These are phyloP conservation scores for Eustoma russellianum DNA, from an alignment of 257 asterid species.

Conservation along the genomic window DNA sequence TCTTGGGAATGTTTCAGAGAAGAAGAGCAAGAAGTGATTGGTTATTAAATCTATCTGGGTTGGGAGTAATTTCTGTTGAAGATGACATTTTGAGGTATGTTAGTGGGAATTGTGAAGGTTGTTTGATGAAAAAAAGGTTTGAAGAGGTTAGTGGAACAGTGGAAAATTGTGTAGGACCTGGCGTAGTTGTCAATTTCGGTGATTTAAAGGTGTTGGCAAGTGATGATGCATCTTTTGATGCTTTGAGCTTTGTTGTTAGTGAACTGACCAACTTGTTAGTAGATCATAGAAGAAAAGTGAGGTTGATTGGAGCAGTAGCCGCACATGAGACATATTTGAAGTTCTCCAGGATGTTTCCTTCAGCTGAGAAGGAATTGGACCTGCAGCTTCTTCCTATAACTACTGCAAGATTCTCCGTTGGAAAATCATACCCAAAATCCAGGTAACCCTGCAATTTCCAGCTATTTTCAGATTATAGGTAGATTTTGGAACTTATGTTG, in stretches of 20 bases:
- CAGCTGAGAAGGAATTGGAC: conserved; percentile 70
- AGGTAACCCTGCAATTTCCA: conserved; percentile 31
- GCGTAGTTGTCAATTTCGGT: conserved; percentile 54
- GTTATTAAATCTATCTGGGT: conserved; percentile 42
- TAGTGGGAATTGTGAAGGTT: conserved; percentile 47
- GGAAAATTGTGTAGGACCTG: conserved; percentile 24
- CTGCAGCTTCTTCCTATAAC: conserved; percentile 67
- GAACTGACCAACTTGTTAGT: conserved; percentile 35
- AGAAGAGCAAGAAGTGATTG: conserved; percentile 25
- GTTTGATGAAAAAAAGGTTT: conserved; percentile 34
- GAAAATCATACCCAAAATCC: conserved; percentile 70
- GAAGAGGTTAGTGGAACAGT: conserved; percentile 36
- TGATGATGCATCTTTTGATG: conserved; percentile 26
- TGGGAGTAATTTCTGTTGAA: conserved; percentile 39
- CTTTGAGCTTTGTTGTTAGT: conserved; percentile 35
- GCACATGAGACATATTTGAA: conserved; percentile 53
- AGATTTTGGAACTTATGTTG: background rate
- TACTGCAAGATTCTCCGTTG: conserved; percentile 33
- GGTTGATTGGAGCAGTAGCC: conserved; percentile 62
- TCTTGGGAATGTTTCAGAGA: conserved; percentile 38
- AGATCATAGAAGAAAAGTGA: conserved; percentile 33
- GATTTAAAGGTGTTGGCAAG: conserved; percentile 38
- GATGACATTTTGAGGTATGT: conserved; percentile 44
- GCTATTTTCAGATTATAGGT: background rate
- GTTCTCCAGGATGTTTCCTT: conserved; percentile 54